Conservation (phyloP, 2,329 filamentous ascomycete genomes). For the Cladosporium sp. region DNA sequence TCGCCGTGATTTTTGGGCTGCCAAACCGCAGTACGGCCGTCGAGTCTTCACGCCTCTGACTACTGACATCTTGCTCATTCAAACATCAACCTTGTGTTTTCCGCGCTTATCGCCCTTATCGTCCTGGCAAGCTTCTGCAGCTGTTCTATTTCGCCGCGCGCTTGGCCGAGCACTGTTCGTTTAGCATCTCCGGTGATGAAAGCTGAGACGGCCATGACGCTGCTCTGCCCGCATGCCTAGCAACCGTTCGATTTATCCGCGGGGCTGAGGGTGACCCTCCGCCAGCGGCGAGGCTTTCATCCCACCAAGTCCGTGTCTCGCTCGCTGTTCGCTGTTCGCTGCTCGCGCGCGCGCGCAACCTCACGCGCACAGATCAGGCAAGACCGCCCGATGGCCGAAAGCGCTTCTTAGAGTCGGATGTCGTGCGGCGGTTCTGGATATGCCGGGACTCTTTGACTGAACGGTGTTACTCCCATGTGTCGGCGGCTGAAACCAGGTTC, state of each 20-base stretch:
- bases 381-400: conserved; percentile 5
- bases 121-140: background rate
- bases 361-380: background rate
- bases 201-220: conserved; percentile 9
- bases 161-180: conserved; percentile 10
- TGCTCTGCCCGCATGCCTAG: conserved; percentile 5
- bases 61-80: background rate
- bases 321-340: background rate
- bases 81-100: background rate
- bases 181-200: conserved; percentile 6
- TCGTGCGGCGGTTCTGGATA: background rate
- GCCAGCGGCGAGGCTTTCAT: background rate
- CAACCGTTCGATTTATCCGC: conserved; percentile 13
- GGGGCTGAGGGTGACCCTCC: conserved; percentile 6
- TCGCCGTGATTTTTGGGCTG: background rate
- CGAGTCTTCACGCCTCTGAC: background rate
- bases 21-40: conserved; percentile 11
- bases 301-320: conserved; percentile 9
- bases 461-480: background rate
- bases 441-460: background rate
- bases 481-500: conserved; percentile 3
- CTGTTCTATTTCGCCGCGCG: conserved; percentile 2
- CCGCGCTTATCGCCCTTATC: background rate
- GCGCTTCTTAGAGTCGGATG: background rate
- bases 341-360: background rate